Evolutionary conservation across 345 rosid genomes (phyloP).

Genomic region (Euphorbia tirucalli): DNA sequence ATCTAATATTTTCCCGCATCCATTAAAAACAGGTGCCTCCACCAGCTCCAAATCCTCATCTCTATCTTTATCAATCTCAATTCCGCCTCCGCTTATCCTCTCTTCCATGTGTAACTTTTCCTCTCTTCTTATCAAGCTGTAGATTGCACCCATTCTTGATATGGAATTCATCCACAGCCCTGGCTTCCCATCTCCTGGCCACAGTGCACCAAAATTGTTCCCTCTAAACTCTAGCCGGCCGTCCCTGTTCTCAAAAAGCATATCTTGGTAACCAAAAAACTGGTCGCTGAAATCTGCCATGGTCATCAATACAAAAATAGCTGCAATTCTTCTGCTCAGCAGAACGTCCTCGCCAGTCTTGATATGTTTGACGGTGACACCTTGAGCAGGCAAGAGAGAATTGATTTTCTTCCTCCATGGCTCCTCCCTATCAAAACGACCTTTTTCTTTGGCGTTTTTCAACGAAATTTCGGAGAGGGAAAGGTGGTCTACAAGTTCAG

Average conservation of each 20-base stretch:
- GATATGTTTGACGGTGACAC: conserved; percentile 62
- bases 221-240: conserved; percentile 70
- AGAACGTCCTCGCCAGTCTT: conserved; percentile 70
- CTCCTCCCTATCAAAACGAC: conserved; percentile 53
- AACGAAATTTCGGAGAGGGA: conserved; percentile 49
- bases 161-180: conserved; percentile 76
- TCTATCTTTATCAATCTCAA: conserved; percentile 37
- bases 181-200: conserved; percentile 95
- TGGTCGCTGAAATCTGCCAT: conserved; percentile 97
- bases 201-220: conserved; percentile 50
- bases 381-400: conserved; percentile 53
- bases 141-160: conserved; percentile 85
- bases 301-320: conserved; percentile 65
- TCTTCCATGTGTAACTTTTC: conserved; percentile 67
- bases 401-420: conserved; percentile 78
- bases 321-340: conserved; percentile 68
- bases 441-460: conserved; percentile 58
- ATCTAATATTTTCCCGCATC: conserved; percentile 53
- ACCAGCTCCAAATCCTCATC: conserved; percentile 77
- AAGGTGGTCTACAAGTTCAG: conserved; percentile 70
- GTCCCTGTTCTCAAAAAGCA: conserved; percentile 51
- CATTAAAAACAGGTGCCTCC: conserved; percentile 66
- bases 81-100: conserved; percentile 39
- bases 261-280: conserved; percentile 71
- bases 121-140: conserved; percentile 59